Base-by-base conservation (phyloP, 345 rosid species). In the Camelina laxa region DNA sequence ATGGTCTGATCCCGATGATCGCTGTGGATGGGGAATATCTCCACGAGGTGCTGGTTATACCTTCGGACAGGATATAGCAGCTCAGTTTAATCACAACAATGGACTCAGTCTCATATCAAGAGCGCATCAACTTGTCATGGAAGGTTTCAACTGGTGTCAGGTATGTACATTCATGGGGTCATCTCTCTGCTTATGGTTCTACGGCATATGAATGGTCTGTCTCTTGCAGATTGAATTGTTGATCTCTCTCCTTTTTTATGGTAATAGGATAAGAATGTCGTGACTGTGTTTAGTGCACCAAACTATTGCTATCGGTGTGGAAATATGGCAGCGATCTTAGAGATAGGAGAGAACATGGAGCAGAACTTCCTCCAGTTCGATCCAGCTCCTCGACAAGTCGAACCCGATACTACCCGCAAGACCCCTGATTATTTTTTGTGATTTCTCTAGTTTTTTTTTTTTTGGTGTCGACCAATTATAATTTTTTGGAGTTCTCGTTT, bases 51-150 rank as follows among this genome's bases (percentile, higher is more conserved):
- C 82, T 75, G 82, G 82, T 5, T 80, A 80, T 44, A 80, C 82
- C 27, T 80, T 80, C 60, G 82, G 82, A 51, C 96, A 89, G 62
- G 96, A 91, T 69, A 87, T 91, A 5, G 89, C 94, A 35, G 57
- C 80, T 24, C 88, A 87, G 55, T 88, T 91, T 84, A 91, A 91
- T 66, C 92, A 88, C 73, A 88, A 88, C 31, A 91, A 91, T 71
- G 93, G 90, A 41, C 91, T 91, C 47, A 80, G 72, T 62, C 87
- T 91, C 75, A 88, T 91, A 62, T 88, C 97, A 38, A 84, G 97
- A 75, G 97, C 97, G 60, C 97, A 91, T 82, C 92, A 88, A 73
- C 94, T 91, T 75, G 94, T 91, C 66, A 91, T 91, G 96, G 96
- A 91, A 78, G 96, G 96, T 65, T 91, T 76, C 73, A 91, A 91